phyloP scores from a whole-genome alignment of 192 early-diverging fungal genomes.

The Coemansia sp. region DNA sequence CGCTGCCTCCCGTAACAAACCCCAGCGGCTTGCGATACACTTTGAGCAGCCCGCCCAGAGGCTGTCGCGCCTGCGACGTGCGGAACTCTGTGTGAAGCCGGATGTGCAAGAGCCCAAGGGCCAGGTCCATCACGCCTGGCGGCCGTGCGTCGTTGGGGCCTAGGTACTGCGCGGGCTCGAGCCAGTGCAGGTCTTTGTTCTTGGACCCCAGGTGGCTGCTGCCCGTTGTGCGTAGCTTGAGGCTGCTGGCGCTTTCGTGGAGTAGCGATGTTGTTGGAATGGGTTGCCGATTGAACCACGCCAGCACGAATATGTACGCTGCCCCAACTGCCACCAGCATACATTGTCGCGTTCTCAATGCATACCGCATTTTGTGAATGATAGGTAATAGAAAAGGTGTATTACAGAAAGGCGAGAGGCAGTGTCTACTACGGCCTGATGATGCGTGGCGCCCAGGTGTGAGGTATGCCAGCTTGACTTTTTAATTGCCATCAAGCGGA shows the following conservation, averaged over 20 bases:
- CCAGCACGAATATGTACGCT: slow-evolving; percentile 45
- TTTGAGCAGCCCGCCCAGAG: slow-evolving; percentile 47
- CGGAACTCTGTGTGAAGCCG: slow-evolving; percentile 46
- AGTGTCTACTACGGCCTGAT: too few relatives aligned
- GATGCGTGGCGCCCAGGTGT: too few relatives aligned
- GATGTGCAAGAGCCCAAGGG: slow-evolving; percentile 42
- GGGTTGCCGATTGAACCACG: slow-evolving; percentile 54
- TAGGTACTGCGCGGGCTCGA: slow-evolving; percentile 39
- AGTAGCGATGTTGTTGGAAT: slow-evolving; percentile 51
- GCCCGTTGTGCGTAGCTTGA: slow-evolving; percentile 33
- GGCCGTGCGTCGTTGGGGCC: slow-evolving; percentile 1
- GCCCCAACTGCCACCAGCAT: slow-evolving; percentile 47
- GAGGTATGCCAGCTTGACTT: too few relatives aligned
- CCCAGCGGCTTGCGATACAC: slow-evolving; percentile 41
- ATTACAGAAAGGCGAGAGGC: too few relatives aligned
- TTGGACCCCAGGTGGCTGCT: slow-evolving; percentile 22
- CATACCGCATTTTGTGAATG: slow-evolving; percentile 37
- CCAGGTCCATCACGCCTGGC: slow-evolving; percentile 28
- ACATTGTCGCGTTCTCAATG: slow-evolving; percentile 45
- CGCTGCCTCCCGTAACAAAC: slow-evolving; percentile 15
- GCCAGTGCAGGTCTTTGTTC: slow-evolving; percentile 45
- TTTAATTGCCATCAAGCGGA: too few relatives aligned
- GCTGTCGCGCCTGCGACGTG: slow-evolving; percentile 29
- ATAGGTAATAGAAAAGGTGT: not conserved
- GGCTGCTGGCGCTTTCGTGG: slow-evolving; percentile 33